Evolutionary conservation across 768 basidiomycete species (phyloP).

Genomic region (Tricholoma saponaceum): DNA sequence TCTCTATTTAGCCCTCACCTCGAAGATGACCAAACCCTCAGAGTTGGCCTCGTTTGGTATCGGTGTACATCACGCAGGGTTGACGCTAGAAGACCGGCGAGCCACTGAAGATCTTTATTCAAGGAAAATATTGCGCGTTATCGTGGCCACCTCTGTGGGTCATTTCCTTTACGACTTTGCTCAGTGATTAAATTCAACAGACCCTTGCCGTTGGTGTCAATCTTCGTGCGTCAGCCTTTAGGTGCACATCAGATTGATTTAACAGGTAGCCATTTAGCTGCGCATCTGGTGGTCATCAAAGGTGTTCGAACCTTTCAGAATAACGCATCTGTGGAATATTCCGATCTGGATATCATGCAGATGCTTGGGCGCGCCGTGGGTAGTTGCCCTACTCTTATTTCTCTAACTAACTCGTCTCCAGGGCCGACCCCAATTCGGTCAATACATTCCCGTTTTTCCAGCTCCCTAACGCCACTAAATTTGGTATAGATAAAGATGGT

Average conservation of each 20-base stretch:
- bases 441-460: constrained; percentile 1
- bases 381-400: background rate
- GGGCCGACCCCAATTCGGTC: constrained; percentile 92
- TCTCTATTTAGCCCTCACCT: background rate
- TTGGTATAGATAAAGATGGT: constrained; percentile 67
- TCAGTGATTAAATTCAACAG: constrained; percentile 33
- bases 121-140: constrained; percentile 55
- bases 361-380: constrained; percentile 93
- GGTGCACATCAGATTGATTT: constrained; percentile 1
- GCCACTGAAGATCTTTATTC: constrained; percentile 72
- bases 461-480: background rate
- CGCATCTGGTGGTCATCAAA: constrained; percentile 90
- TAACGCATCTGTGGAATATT: constrained; percentile 70
- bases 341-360: constrained; percentile 90
- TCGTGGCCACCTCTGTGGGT: constrained; percentile 82
- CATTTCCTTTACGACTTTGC: background rate
- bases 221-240: constrained; percentile 44
- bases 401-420: constrained; percentile 21
- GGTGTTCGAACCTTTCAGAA: constrained; percentile 83
- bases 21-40: constrained; percentile 17
- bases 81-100: constrained; percentile 68
- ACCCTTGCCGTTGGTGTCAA: constrained; percentile 97
- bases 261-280: constrained; percentile 46
- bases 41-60: constrained; percentile 72
- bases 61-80: constrained; percentile 90